Conservation (phyloP, 2,329 filamentous ascomycete genomes). For the Colletotrichum abscissum region DNA sequence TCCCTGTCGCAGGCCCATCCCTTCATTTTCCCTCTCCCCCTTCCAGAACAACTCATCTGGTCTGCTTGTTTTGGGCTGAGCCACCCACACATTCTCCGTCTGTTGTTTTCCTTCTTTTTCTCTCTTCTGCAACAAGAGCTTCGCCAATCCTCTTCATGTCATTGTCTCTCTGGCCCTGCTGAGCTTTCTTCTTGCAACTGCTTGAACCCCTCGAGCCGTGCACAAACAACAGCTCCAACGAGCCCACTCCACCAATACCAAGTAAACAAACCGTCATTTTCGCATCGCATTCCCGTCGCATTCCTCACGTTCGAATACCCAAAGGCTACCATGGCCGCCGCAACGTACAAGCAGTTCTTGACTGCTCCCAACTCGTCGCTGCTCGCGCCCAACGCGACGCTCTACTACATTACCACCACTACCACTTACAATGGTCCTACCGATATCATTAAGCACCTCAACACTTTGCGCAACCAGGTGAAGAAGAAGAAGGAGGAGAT, state of each 20-base stretch:
- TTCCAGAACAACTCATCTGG: conserved; percentile 34
- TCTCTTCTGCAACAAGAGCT: conserved; percentile 9
- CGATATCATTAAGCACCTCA: conserved; percentile 86
- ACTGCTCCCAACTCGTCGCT: conserved; percentile 71
- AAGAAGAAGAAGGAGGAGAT: conserved; percentile 86
- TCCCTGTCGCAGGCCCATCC: conserved; percentile 35
- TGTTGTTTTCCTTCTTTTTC: conserved; percentile 27
- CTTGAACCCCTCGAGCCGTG: conserved; percentile 27
- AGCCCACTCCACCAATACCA: conserved; percentile 4
- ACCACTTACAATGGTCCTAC: conserved; percentile 77
- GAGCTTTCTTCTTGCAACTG: conserved; percentile 24
- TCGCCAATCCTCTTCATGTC: conserved; percentile 8
- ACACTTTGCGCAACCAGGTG: conserved; percentile 76
- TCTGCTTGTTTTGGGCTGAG: conserved; percentile 33
- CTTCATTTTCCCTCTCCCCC: conserved; percentile 36
- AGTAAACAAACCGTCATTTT: conserved; percentile 13
- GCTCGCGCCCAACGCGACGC: conserved; percentile 73
- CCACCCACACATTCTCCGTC: conserved; percentile 35
- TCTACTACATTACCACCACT: conserved; percentile 92
- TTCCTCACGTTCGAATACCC: background rate
- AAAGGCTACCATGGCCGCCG: conserved; percentile 50
- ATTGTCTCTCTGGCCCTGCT: conserved; percentile 24
- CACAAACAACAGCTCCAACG: conserved; percentile 14
- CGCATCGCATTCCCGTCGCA: conserved; percentile 29
- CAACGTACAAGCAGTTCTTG: conserved; percentile 78